phyloP scores from a whole-genome alignment of 257 asterid species.

The Sherardia arvensis region DNA sequence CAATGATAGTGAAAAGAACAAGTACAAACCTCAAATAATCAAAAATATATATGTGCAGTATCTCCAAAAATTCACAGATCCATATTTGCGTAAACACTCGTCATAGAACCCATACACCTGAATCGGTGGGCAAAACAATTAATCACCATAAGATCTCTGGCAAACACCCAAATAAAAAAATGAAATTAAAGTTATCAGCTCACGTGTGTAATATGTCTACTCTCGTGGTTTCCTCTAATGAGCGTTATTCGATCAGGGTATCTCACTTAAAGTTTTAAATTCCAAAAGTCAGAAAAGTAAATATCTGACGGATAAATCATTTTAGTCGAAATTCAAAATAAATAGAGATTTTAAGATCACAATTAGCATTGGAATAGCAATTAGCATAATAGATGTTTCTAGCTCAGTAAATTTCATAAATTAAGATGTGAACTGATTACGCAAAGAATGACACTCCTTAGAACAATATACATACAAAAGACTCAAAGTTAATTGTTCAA shows the following conservation, averaged over 20 bases:
- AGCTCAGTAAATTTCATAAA: too few species aligned
- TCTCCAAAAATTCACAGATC: slow-evolving; percentile 96
- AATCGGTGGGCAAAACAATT: slow-evolving; percentile 15
- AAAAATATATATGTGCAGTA: slow-evolving; percentile 94
- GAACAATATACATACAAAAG: too few species aligned
- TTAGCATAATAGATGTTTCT: too few species aligned
- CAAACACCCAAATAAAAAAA: neutral
- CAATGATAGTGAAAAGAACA: neutral
- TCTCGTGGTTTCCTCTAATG: slow-evolving; percentile 95
- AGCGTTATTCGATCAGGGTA: slow-evolving; percentile 97
- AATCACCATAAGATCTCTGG: slow-evolving; percentile 4
- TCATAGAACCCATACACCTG: slow-evolving; percentile 98
- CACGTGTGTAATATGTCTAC: slow-evolving; percentile 98
- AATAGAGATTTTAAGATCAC: too few species aligned
- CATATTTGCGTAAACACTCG: slow-evolving; percentile 95
- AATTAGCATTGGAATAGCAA: too few species aligned
- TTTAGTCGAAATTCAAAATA: too few species aligned
- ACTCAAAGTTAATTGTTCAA: too few species aligned
- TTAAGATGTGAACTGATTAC: too few species aligned
- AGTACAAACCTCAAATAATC: slow-evolving; percentile 75
- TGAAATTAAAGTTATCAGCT: slow-evolving; percentile 6
- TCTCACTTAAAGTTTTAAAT: slow-evolving; percentile 51
- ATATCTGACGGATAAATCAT: too few species aligned
- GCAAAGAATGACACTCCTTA: too few species aligned
- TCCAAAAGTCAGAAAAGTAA: slow-evolving; percentile 1